These are phyloP conservation scores for Penicillium sp. DNA, from an alignment of 2,329 filamentous ascomycete genomes.

Conservation along the genomic window DNA sequence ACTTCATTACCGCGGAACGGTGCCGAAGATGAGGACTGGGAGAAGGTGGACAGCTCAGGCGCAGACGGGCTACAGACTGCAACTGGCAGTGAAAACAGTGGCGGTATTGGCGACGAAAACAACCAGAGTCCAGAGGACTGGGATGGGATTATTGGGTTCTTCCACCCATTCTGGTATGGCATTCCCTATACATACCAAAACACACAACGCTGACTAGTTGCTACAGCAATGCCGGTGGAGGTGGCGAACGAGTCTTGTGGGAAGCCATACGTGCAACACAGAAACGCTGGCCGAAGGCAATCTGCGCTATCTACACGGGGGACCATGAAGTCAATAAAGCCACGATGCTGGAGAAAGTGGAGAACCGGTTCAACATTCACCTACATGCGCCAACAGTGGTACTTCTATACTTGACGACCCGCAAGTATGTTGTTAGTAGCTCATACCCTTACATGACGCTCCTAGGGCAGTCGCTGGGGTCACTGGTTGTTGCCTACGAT, in stretches of 20 bases:
- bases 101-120: constrained; percentile 37
- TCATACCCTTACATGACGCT: constrained; percentile 93
- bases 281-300: constrained; percentile 79
- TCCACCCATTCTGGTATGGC: constrained; percentile 90
- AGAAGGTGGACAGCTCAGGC: constrained; percentile 62
- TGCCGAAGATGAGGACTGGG: constrained; percentile 65
- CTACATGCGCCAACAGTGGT: constrained; percentile 78
- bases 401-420: constrained; percentile 87
- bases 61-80: constrained; percentile 47
- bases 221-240: constrained; percentile 84
- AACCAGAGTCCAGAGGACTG: constrained; percentile 55
- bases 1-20: constrained; percentile 20
- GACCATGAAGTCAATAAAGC: constrained; percentile 85
- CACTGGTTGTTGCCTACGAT: constrained; percentile 82
- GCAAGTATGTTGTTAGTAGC: constrained; percentile 79
- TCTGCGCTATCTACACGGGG: constrained; percentile 91
- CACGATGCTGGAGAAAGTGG: constrained; percentile 73
- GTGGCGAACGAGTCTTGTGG: constrained; percentile 94
- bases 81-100: constrained; percentile 47
- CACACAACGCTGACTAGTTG: constrained; percentile 16
- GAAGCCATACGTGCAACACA: constrained; percentile 91
- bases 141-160: constrained; percentile 89
- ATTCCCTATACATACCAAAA: constrained; percentile 3
- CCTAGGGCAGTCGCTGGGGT: constrained; percentile 89
- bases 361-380: constrained; percentile 88